A percentile compares a stretch with the other conserved stretches of the same genome.
phyloP scores from a whole-genome alignment of 2,329 filamentous ascomycete genomes.

The Eutypella sp. region DNA sequence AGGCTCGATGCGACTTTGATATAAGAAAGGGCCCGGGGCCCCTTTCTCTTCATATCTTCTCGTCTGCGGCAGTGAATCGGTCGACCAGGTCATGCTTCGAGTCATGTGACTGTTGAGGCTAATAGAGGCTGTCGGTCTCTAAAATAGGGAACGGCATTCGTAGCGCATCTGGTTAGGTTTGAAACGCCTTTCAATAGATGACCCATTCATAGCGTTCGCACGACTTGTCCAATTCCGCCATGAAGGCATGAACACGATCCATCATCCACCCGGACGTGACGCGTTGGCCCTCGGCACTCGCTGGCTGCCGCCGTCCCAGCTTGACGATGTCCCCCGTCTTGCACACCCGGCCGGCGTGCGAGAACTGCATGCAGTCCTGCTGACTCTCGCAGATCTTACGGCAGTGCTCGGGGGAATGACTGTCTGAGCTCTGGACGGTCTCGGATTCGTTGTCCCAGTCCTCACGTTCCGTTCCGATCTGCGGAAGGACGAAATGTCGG shows the following conservation, averaged over 20 bases:
- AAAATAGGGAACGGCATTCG: no score
- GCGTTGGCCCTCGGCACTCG: conserved; percentile 5
- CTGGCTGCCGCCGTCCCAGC: conserved; percentile 17
- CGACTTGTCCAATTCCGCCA: conserved; percentile 18
- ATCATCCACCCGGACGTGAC: conserved; percentile 27
- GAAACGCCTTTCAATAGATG: conserved; percentile 10
- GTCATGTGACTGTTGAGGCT: no score
- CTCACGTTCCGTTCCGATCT: conserved; percentile 13
- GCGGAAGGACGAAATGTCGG: conserved; percentile 20
- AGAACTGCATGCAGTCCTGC: conserved; percentile 26
- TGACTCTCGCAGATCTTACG: conserved; percentile 19
- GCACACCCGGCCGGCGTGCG: conserved; percentile 21
- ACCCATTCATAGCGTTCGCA: conserved; percentile 20
- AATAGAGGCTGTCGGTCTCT: no score
- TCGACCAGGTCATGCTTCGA: no score
- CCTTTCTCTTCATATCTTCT: no score
- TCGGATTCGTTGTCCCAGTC: conserved; percentile 29
- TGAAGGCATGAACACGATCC: conserved; percentile 23
- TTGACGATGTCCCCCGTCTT: conserved; percentile 20
- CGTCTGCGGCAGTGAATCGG: no score
- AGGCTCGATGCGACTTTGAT: no score
- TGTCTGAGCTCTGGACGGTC: conserved; percentile 11
- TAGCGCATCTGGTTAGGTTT: neutral
- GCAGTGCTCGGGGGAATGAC: conserved; percentile 19
- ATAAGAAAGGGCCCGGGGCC: no score